Conservation (phyloP, 1,284 basidiomycete genomes). For the Ceratobasidium sp. region DNA sequence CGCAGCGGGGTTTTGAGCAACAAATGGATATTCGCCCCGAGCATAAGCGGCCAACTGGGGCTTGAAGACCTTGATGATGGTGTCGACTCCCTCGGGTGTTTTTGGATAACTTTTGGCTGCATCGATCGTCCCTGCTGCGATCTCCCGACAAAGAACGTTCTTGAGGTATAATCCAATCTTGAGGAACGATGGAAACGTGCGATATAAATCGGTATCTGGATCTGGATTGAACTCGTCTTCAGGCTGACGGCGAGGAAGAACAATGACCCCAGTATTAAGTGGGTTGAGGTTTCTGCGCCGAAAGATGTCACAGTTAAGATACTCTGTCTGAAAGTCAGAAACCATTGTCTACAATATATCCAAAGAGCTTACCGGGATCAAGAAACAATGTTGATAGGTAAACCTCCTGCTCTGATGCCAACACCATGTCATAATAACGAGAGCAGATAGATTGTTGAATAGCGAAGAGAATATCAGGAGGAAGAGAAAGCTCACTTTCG, state of each 20-base stretch:
- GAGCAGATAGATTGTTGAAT: conserved; percentile 3
- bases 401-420: conserved; percentile 19
- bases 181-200: background rate
- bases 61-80: conserved; percentile 8
- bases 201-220: too few relatives aligned
- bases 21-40: conserved; percentile 19
- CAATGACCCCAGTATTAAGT: background rate
- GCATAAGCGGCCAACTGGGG: conserved; percentile 26
- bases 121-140: conserved; percentile 5
- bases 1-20: background rate
- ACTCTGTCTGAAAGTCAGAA: background rate
- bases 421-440: conserved; percentile 30
- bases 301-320: background rate
- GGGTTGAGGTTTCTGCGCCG: conserved; percentile 14
- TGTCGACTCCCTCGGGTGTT: background rate
- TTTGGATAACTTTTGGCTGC: background rate
- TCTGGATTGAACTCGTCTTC: background rate
- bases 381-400: conserved; percentile 39
- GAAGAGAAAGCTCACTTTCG: conserved; percentile 17
- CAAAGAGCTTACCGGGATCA: conserved; percentile 36
- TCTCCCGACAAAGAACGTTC: background rate
- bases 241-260: background rate
- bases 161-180: conserved; percentile 19
- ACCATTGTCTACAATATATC: background rate
- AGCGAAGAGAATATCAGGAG: background rate